Evolutionary conservation across 257 asterid species (phyloP), one percentile per base, ranked within the genome.

Genomic region (Solanum rostratum): DNA sequence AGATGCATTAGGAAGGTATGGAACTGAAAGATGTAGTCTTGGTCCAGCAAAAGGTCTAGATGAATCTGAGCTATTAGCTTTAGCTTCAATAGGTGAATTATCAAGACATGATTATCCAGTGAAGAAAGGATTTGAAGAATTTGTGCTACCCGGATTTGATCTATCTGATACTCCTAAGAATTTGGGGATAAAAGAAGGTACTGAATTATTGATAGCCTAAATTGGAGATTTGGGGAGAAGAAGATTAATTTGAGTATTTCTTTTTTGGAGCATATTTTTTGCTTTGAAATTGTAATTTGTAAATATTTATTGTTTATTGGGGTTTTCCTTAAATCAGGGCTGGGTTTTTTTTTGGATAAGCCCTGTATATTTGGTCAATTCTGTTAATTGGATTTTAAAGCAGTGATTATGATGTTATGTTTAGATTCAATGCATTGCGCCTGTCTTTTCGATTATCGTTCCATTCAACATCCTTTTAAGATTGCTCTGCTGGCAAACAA

Each of bases 11-110:
- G 94, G 92, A 5, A 96, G 94, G 66, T 90, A 96, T 63, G 96
- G 98, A 43, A 86, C 92, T 0, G 96, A 92, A 14, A 81, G 94
- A 15, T 90, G 91, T 52, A 86, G 92, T 45, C 87, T 91, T 20
- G 95, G 95, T 79, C 93, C 97, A 30, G 90, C 94, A 2, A 96
- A 91, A 69, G 99, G 99, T 7, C 89, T 96, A 0, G 96, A 95
- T 10, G 97, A 92, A n/a, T 81, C 92, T 4, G 98, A 96, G 84
- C 82, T 96, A n/a, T 11, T 91, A 88, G 95, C 96, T 68, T 90
- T 96, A 85, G 97, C 95, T 81, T 90, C 94, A 41, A 81, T 37
- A 19, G 97, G 91, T 49, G 87, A 83, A 80, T 83, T 94, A 55
- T 82, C 97, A 30, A 83, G 71, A 84, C 91, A 86, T 78, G 63